phyloP scores from a whole-genome alignment of 306 rosid genomes.

The Cucurbita maxima region DNA sequence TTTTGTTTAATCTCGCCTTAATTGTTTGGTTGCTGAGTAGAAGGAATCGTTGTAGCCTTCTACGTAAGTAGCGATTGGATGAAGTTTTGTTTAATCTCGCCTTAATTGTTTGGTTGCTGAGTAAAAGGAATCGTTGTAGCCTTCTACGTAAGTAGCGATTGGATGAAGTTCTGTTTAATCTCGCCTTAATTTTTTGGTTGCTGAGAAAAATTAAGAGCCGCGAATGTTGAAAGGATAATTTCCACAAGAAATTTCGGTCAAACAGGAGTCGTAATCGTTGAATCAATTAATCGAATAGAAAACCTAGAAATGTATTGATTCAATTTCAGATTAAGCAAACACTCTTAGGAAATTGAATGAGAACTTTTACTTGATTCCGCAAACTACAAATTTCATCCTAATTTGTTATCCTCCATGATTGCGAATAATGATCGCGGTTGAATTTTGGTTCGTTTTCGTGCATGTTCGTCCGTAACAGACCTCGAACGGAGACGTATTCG shows the following conservation, averaged over 20 bases:
- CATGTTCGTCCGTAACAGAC: slow-evolving; percentile 28
- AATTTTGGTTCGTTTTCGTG: neutral
- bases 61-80: neutral
- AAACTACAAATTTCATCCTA: neutral
- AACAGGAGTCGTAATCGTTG: neutral
- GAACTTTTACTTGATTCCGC: neutral
- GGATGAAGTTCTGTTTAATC: neutral
- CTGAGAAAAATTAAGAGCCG: neutral
- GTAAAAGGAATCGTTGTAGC: slow-evolving; percentile 51
- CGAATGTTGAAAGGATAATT: neutral
- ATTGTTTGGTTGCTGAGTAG: neutral
- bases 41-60: slow-evolving; percentile 53
- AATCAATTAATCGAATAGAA: neutral
- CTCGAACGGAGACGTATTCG: slow-evolving; percentile 75
- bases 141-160: neutral
- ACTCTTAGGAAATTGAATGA: neutral
- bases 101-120: neutral
- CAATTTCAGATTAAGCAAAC: neutral
- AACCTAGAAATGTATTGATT: neutral
- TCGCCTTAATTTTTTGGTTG: neutral
- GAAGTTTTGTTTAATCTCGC: neutral
- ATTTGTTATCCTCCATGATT: slow-evolving; percentile 1
- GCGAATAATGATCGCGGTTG: neutral
- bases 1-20: neutral
- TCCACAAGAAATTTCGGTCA: neutral